Evolutionary conservation across 1,284 basidiomycete genomes (phyloP).

Genomic region (Ganoderma lingzhi): DNA sequence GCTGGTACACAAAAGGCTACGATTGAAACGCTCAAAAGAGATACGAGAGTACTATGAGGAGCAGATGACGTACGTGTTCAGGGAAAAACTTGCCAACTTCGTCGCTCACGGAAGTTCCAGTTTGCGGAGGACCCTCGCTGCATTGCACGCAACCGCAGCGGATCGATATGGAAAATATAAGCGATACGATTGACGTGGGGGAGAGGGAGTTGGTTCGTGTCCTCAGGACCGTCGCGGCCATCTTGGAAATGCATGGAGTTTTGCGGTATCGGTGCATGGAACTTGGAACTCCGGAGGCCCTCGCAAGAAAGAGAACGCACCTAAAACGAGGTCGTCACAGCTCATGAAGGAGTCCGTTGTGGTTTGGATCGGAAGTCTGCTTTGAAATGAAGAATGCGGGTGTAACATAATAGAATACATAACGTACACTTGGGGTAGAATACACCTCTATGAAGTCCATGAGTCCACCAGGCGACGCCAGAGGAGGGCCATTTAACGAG

Average conservation of each 20-base stretch:
- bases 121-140: conserved; percentile 38
- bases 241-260: not conserved
- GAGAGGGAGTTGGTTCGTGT: not conserved
- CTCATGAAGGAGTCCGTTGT: not conserved
- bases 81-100: not conserved
- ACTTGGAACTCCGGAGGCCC: no score
- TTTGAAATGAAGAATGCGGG: not conserved
- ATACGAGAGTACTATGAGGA: conserved; percentile 64
- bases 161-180: conserved; percentile 32
- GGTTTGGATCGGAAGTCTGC: not conserved
- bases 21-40: conserved; percentile 52
- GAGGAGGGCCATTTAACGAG: not conserved
- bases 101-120: conserved; percentile 21
- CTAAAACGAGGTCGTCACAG: not conserved
- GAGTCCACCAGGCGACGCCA: conserved; percentile 2
- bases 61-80: conserved; percentile 53
- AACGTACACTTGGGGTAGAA: conserved; percentile 27
- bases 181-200: conserved; percentile 1
- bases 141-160: conserved; percentile 38
- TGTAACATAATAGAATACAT: conserved; percentile 28
- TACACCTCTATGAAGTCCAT: conserved; percentile 31
- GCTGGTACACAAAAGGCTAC: conserved; percentile 58
- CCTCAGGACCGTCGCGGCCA: not conserved
- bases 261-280: not conserved
- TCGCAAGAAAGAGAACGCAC: not conserved